A percentile compares a stretch with the other conserved stretches of the same genome.
Conservation (phyloP, 352 stramenopile species). For the Phytopythium aichiense region DNA sequence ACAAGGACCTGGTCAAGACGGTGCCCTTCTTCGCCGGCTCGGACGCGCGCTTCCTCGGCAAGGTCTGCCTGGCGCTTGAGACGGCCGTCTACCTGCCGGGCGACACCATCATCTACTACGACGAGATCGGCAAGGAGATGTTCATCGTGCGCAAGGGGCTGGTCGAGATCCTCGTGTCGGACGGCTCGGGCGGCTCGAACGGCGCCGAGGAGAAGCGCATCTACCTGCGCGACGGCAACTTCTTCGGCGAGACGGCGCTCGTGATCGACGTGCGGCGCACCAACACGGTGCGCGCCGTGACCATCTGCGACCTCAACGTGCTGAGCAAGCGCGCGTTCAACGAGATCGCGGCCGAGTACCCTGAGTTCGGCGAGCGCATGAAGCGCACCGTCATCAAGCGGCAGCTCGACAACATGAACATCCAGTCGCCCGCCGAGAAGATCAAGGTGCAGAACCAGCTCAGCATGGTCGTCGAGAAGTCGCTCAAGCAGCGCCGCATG, state of each 20-base stretch:
- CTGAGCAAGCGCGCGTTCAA: conserved; percentile 77
- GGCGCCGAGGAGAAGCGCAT: conserved; percentile 42
- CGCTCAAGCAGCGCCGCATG: conserved; percentile 67
- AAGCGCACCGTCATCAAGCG: conserved; percentile 80
- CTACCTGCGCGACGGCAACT: conserved; percentile 71
- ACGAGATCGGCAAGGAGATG: conserved; percentile 84
- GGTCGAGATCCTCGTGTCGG: conserved; percentile 69
- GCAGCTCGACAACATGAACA: conserved; percentile 84
- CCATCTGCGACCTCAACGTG: conserved; percentile 75
- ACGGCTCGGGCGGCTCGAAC: conserved; percentile 19
- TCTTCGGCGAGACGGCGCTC: conserved; percentile 73
- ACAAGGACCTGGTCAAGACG: conserved; percentile 77
- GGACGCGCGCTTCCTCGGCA: conserved; percentile 68
- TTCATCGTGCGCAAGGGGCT: conserved; percentile 85
- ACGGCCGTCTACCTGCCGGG: conserved; percentile 74
- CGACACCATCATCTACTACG: conserved; percentile 78
- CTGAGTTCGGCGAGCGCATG: conserved; percentile 76
- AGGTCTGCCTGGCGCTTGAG: conserved; percentile 71
- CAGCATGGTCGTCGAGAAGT: conserved; percentile 75
- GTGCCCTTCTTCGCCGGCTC: conserved; percentile 79
- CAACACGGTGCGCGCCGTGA: conserved; percentile 74
- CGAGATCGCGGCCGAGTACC: conserved; percentile 76
- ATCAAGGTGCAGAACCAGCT: conserved; percentile 76
- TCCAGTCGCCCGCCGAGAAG: conserved; percentile 64
- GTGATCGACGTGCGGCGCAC: conserved; percentile 79